A percentile compares a stretch with the other conserved stretches of the same genome.
phyloP scores from a whole-genome alignment of 371 early-diverging fungal species.

The Chytridiales sp. region DNA sequence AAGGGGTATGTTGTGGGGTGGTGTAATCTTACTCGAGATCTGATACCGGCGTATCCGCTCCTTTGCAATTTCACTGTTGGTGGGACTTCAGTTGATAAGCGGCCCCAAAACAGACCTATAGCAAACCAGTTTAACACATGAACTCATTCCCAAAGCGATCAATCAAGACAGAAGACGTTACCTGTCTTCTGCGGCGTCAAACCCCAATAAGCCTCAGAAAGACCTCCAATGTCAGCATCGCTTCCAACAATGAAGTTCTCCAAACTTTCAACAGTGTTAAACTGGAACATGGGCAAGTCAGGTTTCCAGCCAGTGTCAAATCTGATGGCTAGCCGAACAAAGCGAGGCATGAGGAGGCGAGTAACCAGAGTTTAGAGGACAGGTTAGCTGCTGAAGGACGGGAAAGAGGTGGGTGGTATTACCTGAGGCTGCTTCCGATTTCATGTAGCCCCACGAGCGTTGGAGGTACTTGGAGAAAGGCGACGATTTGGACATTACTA shows the following conservation, averaged over 20 bases:
- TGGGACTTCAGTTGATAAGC: conserved; percentile 75
- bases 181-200: conserved; percentile 46
- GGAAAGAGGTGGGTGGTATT: no score
- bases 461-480: no score
- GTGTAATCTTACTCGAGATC: conserved; percentile 59
- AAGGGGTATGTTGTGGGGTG: background rate
- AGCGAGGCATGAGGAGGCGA: no score
- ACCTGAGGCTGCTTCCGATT: no score
- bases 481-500: no score
- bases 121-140: background rate
- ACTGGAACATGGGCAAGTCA: conserved; percentile 65
- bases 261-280: conserved; percentile 60
- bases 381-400: no score
- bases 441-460: no score
- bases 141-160: no score
- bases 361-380: no score
- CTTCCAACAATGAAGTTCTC: conserved; percentile 80
- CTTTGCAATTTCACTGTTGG: conserved; percentile 66
- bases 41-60: conserved; percentile 89
- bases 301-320: conserved; percentile 56
- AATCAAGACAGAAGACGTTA: conserved; percentile 7
- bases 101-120: conserved; percentile 74
- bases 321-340: conserved; percentile 27
- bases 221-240: conserved; percentile 88
- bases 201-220: conserved; percentile 52